phyloP scores from a whole-genome alignment of 768 basidiomycete species.

The Lentinula raphanica region DNA sequence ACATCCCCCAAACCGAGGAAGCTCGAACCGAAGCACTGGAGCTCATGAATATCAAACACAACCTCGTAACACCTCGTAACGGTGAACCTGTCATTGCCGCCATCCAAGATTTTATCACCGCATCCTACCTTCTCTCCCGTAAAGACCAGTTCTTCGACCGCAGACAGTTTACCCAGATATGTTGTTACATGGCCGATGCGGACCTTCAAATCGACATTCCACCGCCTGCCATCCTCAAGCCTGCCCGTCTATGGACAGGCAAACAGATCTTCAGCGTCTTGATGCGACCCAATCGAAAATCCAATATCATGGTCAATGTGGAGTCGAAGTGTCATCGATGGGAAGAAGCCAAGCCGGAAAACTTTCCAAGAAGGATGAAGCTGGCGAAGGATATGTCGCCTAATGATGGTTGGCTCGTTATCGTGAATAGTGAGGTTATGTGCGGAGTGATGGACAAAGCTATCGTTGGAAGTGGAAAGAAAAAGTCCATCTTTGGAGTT shows the following conservation, averaged over 20 bases:
- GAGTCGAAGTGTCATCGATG: slow-evolving; percentile 93
- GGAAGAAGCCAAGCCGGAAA: slow-evolving; percentile 62
- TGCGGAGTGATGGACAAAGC: slow-evolving; percentile 99
- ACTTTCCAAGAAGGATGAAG: slow-evolving; percentile 56
- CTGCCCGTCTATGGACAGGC: slow-evolving; percentile 91
- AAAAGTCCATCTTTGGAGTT: slow-evolving; percentile 98
- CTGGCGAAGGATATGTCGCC: slow-evolving; percentile 83
- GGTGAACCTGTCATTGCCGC: slow-evolving; percentile 99
- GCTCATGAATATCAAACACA: slow-evolving; percentile 95
- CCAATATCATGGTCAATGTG: slow-evolving; percentile 85
- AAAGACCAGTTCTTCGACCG: slow-evolving; percentile 93
- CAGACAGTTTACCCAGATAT: slow-evolving; percentile 93
- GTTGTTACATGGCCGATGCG: slow-evolving; percentile 90
- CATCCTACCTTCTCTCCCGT: slow-evolving; percentile 90
- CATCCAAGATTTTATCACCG: slow-evolving; percentile 99
- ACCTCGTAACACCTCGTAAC: slow-evolving; percentile 95
- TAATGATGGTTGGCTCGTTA: slow-evolving; percentile 96
- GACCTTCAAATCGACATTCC: slow-evolving; percentile 92
- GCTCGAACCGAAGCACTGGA: slow-evolving; percentile 94
- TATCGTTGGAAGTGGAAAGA: slow-evolving; percentile 96
- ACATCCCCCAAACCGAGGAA: slow-evolving; percentile 98
- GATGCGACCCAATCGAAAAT: slow-evolving; percentile 87
- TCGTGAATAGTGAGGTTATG: slow-evolving; percentile 98
- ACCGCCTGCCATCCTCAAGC: slow-evolving; percentile 92
- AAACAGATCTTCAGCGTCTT: slow-evolving; percentile 98